These are phyloP conservation scores for Turritis glabra DNA, from an alignment of 345 rosid species.

Conservation along the genomic window DNA sequence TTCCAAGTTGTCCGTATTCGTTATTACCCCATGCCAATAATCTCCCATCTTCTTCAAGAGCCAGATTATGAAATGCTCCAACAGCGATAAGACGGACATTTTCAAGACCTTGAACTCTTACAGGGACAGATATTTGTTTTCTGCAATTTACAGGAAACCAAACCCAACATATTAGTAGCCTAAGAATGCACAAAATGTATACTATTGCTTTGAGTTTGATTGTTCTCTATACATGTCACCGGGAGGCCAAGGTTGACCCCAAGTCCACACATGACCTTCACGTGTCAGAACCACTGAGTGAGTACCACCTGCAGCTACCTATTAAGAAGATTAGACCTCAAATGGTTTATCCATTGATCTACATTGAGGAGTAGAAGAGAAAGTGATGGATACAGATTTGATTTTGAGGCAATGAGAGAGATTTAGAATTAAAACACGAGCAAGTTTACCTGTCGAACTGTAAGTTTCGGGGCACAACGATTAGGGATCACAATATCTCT, in stretches of 20 bases:
- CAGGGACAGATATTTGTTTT: constrained; percentile 93
- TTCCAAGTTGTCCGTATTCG: constrained; percentile 99
- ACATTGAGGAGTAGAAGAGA: background rate
- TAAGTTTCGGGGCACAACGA: constrained; percentile 81
- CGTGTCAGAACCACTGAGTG: constrained; percentile 94
- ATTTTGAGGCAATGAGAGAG: background rate
- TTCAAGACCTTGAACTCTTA: constrained; percentile 97
- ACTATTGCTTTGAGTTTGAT: background rate
- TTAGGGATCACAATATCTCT: constrained; percentile 92
- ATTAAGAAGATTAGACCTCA: constrained; percentile 2
- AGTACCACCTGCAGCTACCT: constrained; percentile 99
- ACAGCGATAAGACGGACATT: constrained; percentile 80
- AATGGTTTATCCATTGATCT: background rate
- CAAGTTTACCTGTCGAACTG: constrained; percentile 72
- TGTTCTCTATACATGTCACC: constrained; percentile 80
- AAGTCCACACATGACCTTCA: constrained; percentile 96
- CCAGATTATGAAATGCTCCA: constrained; percentile 98
- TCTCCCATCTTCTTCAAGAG: constrained; percentile 89
- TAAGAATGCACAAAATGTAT: background rate
- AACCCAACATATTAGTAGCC: background rate
- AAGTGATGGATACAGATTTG: background rate
- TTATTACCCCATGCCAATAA: constrained; percentile 98
- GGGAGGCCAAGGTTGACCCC: constrained; percentile 99
- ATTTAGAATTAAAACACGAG: background rate
- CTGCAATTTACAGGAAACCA: constrained; percentile 43